phyloP scores from a whole-genome alignment of 768 basidiomycete genomes.

The Trametes punicea region DNA sequence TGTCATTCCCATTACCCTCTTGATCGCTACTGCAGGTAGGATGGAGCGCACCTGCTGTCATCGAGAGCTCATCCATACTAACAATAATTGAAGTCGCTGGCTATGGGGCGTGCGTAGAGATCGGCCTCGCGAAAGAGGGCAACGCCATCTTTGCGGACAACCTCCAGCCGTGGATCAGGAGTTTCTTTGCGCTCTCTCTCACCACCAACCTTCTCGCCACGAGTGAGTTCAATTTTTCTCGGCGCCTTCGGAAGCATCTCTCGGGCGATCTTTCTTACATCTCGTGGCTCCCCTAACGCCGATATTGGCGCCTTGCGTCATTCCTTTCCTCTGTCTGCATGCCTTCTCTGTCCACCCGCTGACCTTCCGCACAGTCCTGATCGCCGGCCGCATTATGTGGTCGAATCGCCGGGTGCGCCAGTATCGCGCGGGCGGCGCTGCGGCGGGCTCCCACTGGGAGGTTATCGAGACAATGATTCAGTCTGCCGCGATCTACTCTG shows the following conservation, averaged over 20 bases:
- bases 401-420: constrained; percentile 10
- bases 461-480: constrained; percentile 18
- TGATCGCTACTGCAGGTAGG: constrained; percentile 14
- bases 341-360: not conserved
- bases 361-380: constrained; percentile 6
- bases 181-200: constrained; percentile 17
- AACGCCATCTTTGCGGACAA: constrained; percentile 11
- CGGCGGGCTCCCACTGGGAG: constrained; percentile 8
- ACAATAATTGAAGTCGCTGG: constrained; percentile 16
- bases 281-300: not conserved
- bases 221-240: not conserved
- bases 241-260: not conserved
- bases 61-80: too few relatives aligned
- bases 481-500: constrained; percentile 19
- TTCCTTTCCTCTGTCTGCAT: not conserved
- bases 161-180: constrained; percentile 17
- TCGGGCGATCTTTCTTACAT: not conserved
- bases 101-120: constrained; percentile 15
- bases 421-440: constrained; percentile 4
- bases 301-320: not conserved
- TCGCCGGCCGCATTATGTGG: constrained; percentile 17
- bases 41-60: not conserved
- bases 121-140: constrained; percentile 5
- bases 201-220: constrained; percentile 16
- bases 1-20: constrained; percentile 4